Conservation (phyloP, 495 filamentous ascomycete species). For the Alectoria sarmentosa region DNA sequence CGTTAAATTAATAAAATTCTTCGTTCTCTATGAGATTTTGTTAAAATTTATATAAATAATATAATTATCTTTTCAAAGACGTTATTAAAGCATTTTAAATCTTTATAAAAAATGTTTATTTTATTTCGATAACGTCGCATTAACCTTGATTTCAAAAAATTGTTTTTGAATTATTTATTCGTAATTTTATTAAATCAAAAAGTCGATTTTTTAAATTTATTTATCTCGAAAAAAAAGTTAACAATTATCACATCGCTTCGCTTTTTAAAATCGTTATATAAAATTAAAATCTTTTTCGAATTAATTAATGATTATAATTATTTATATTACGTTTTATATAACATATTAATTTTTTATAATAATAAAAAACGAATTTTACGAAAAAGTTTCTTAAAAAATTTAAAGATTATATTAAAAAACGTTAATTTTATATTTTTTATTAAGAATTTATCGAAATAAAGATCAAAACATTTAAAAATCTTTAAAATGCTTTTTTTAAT, state of each 20-base stretch:
- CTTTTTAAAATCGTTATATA: not conserved
- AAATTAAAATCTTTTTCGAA: not conserved
- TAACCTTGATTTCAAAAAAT: not conserved
- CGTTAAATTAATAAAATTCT: too few species aligned
- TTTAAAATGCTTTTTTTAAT: not conserved
- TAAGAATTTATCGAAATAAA: not conserved
- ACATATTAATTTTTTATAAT: not conserved
- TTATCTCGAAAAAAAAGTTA: not conserved
- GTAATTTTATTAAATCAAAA: not conserved
- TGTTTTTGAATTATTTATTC: not conserved
- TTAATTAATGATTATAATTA: not conserved
- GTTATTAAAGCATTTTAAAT: not conserved
- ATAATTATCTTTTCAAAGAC: not conserved
- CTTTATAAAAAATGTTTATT: not conserved
- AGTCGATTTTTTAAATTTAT: not conserved
- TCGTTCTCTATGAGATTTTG: too few species aligned
- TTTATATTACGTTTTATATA: not conserved
- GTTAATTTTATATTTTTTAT: too few species aligned
- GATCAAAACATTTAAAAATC: not conserved
- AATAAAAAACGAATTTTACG: not conserved
- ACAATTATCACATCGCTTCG: not conserved
- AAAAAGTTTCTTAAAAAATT: not conserved
- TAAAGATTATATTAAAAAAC: not conserved
- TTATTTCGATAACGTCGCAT: not conserved
- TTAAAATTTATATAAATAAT: too few species aligned